These are phyloP conservation scores for Massospora cicadina DNA, from an alignment of 371 early-diverging fungal species.

Conservation along the genomic window DNA sequence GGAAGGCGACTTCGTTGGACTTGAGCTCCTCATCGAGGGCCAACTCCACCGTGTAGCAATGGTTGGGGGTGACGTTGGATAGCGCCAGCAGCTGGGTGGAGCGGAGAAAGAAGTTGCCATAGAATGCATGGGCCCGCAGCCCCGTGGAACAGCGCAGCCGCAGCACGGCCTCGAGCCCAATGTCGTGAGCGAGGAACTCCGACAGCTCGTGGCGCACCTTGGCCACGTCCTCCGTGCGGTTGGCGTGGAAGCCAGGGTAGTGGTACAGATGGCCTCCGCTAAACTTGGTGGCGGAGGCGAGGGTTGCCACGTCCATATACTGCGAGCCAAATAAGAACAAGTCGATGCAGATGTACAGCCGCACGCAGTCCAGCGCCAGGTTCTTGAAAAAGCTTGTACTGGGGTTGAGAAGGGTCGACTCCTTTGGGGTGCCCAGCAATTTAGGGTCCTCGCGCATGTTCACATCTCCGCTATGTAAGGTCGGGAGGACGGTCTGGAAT, in stretches of 20 bases:
- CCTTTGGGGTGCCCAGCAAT: slow-evolving; percentile 67
- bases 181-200: slow-evolving; percentile 59
- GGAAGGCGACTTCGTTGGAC: slow-evolving; percentile 73
- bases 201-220: slow-evolving; percentile 80
- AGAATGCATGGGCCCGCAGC: slow-evolving; percentile 68
- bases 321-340: slow-evolving; percentile 81
- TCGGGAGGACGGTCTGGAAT: slow-evolving; percentile 67
- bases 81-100: slow-evolving; percentile 86
- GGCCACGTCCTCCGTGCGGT: slow-evolving; percentile 63
- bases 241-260: slow-evolving; percentile 89
- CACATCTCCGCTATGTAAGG: slow-evolving; percentile 56
- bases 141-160: slow-evolving; percentile 82
- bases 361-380: slow-evolving; percentile 82
- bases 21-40: slow-evolving; percentile 70
- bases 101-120: slow-evolving; percentile 93
- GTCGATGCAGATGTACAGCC: slow-evolving; percentile 81
- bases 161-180: slow-evolving; percentile 92
- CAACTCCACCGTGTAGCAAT: slow-evolving; percentile 82
- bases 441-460: slow-evolving; percentile 75
- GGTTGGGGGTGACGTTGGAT: slow-evolving; percentile 88
- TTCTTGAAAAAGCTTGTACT: slow-evolving; percentile 80
- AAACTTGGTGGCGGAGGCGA: slow-evolving; percentile 56
- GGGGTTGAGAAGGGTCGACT: slow-evolving; percentile 65
- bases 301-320: slow-evolving; percentile 83
- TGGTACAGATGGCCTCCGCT: slow-evolving; percentile 92